These are phyloP conservation scores for Backusella parvicylindrica DNA, from an alignment of 192 early-diverging fungal species.

Conservation along the genomic window DNA sequence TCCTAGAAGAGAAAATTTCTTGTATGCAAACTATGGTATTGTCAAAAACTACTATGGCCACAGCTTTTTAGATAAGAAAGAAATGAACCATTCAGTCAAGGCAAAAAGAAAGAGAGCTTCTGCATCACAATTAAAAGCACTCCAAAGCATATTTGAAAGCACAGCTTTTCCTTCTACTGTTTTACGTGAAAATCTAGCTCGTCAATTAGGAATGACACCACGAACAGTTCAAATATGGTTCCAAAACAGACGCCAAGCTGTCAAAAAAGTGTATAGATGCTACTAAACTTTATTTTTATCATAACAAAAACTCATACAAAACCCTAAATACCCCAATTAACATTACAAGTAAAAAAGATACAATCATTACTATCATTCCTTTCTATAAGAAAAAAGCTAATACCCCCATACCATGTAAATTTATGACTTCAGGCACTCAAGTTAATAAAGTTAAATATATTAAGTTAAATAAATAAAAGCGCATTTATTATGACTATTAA, in stretches of 20 bases:
- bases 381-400: background rate
- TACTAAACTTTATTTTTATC: background rate
- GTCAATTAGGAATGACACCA: constrained; percentile 63
- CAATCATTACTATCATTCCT: background rate
- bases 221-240: constrained; percentile 83
- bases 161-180: constrained; percentile 3
- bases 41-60: background rate
- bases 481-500: background rate
- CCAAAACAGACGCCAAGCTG: constrained; percentile 66
- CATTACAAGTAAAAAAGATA: background rate
- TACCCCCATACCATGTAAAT: background rate
- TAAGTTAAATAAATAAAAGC: background rate
- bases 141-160: constrained; percentile 9
- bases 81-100: background rate
- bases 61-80: background rate
- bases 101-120: constrained; percentile 4
- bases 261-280: constrained; percentile 8
- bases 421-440: background rate
- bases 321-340: background rate
- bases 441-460: background rate
- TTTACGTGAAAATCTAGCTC: constrained; percentile 31
- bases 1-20: background rate
- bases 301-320: background rate
- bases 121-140: background rate
- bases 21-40: background rate